These are phyloP conservation scores for Carallia brachiata DNA, from an alignment of 345 rosid genomes.

Conservation along the genomic window DNA sequence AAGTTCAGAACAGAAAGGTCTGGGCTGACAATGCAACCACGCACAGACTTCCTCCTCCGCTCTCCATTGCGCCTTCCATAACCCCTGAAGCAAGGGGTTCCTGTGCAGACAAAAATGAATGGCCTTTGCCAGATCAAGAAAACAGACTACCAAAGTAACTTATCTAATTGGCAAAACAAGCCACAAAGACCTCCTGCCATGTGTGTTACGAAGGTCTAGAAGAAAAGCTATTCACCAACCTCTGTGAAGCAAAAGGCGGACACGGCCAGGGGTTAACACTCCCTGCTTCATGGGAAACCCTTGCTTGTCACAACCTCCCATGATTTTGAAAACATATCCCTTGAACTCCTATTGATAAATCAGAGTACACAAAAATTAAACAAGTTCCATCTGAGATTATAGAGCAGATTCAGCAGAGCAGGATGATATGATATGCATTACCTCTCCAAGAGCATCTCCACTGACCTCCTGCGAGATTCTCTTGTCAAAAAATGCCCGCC, in stretches of 20 bases:
- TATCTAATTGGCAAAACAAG: no score
- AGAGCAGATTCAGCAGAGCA: not conserved
- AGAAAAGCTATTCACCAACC: conserved; percentile 29
- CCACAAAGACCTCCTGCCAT: no score
- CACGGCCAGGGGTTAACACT: conserved; percentile 81
- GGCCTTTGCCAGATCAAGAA: no score
- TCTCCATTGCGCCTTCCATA: conserved; percentile 73
- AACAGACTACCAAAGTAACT: no score
- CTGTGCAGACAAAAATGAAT: conserved; percentile 25
- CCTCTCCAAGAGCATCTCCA: conserved; percentile 81
- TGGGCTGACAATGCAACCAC: conserved; percentile 79
- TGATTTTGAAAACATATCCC: conserved; percentile 80
- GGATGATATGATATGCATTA: conserved; percentile 5
- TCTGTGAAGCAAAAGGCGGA: conserved; percentile 69
- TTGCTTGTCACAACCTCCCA: conserved; percentile 93
- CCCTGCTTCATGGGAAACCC: conserved; percentile 96
- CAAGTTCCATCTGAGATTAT: not conserved
- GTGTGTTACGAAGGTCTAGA: not conserved
- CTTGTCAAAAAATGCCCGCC: conserved; percentile 65
- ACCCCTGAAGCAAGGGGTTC: conserved; percentile 80
- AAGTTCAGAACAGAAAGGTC: conserved; percentile 78
- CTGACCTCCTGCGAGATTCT: conserved; percentile 77
- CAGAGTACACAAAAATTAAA: not conserved
- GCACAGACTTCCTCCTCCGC: conserved; percentile 81
- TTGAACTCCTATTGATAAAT: conserved; percentile 55